These are phyloP conservation scores for Aspergillus puulaauensis DNA, from an alignment of 2,329 filamentous ascomycete species.

Conservation along the genomic window DNA sequence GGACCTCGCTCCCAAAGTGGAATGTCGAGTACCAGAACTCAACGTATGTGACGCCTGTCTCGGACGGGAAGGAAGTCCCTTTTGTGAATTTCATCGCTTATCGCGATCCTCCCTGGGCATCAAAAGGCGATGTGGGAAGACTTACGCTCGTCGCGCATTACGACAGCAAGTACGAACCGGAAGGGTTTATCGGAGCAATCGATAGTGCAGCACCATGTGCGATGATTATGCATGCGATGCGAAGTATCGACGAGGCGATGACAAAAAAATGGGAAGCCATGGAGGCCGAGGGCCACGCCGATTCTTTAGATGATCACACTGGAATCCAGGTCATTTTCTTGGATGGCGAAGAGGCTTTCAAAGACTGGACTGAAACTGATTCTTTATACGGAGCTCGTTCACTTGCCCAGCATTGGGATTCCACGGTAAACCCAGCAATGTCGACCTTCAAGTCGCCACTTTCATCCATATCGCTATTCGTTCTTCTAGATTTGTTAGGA, in stretches of 20 bases:
- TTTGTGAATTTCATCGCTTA: constrained; percentile 86
- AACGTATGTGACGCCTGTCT: constrained; percentile 77
- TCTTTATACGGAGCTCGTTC: constrained; percentile 85
- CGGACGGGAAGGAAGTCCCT: constrained; percentile 68
- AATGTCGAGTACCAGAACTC: constrained; percentile 82
- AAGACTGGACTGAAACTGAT: constrained; percentile 74
- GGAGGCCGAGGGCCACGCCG: constrained; percentile 56
- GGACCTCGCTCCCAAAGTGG: constrained; percentile 73
- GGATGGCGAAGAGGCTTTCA: constrained; percentile 93
- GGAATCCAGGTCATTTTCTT: constrained; percentile 87
- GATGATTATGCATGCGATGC: constrained; percentile 83
- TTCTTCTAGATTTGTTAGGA: constrained; percentile 89
- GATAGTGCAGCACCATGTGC: constrained; percentile 95
- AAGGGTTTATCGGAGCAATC: constrained; percentile 88
- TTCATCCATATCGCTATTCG: constrained; percentile 79
- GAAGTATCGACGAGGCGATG: constrained; percentile 75
- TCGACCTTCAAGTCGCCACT: constrained; percentile 75
- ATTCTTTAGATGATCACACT: constrained; percentile 67
- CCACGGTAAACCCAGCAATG: constrained; percentile 64
- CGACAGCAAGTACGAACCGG: constrained; percentile 76
- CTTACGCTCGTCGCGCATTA: constrained; percentile 92
- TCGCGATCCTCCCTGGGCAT: constrained; percentile 81
- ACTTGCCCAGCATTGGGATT: constrained; percentile 80
- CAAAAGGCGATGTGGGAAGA: constrained; percentile 71
- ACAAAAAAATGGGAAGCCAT: constrained; percentile 79